Conservation (phyloP, 495 filamentous ascomycete species). For the Aspergillus nidulans region DNA sequence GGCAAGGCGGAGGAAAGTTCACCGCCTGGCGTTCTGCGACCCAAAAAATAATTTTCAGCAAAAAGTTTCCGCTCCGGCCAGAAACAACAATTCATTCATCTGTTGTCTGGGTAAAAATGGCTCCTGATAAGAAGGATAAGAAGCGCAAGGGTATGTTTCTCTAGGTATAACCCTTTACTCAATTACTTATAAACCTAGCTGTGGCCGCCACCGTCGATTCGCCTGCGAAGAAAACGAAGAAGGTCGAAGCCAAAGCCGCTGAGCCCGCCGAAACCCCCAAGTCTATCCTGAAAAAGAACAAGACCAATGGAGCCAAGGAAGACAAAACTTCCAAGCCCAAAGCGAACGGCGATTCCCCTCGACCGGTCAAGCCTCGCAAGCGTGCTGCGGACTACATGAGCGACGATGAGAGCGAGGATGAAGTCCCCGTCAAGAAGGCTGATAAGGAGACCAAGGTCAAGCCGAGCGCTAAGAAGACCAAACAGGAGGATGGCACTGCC, state of each 20-base stretch:
- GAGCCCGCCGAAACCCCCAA: constrained; percentile 29
- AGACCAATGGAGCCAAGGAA: constrained; percentile 18
- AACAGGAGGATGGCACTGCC: constrained; percentile 33
- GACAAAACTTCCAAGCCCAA: constrained; percentile 26
- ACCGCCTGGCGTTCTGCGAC: constrained; percentile 30
- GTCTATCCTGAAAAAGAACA: constrained; percentile 37
- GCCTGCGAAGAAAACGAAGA: constrained; percentile 56
- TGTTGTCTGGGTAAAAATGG: constrained; percentile 51
- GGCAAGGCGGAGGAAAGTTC: constrained; percentile 18
- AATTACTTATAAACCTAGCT: constrained; percentile 23
- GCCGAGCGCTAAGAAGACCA: constrained; percentile 33
- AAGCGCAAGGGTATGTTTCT: constrained; percentile 65
- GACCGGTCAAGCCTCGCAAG: constrained; percentile 48
- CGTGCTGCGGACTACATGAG: constrained; percentile 51
- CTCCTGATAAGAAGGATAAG: constrained; percentile 62
- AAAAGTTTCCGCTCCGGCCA: constrained; percentile 31
- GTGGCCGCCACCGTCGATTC: constrained; percentile 45
- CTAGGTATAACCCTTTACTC: background rate
- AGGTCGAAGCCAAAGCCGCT: constrained; percentile 37
- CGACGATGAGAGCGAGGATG: constrained; percentile 32
- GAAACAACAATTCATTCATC: constrained; percentile 1
- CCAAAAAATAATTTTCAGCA: constrained; percentile 25
- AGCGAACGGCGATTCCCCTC: constrained; percentile 32
- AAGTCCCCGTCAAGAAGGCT: constrained; percentile 12
- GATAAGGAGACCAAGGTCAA: constrained; percentile 26